Percentiles rank a stretch among this genome's conserved stretches.
Conservation (phyloP, 108 stramenopile species). For the Stephanodiscus triporus region DNA sequence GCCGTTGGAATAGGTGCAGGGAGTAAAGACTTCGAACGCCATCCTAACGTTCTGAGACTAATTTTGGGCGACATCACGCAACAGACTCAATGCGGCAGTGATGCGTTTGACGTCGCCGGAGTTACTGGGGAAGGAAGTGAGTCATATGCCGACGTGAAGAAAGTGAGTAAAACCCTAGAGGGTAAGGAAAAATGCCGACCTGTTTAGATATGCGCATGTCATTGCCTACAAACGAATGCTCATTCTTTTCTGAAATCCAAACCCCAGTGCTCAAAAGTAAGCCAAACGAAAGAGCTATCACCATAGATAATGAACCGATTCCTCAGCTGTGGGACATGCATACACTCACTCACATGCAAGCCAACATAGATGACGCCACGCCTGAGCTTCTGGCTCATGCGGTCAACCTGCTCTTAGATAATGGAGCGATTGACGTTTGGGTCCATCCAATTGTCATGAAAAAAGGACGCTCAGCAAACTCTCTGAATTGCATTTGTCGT, state of each 20-base stretch:
- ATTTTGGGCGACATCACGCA: conserved; percentile 67
- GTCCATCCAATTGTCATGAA: conserved; percentile 92
- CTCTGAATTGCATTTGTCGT: conserved; percentile 80
- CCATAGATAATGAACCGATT: not conserved
- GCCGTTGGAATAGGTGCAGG: conserved; percentile 89
- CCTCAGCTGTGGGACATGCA: conserved; percentile 50
- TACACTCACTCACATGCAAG: conserved; percentile 70
- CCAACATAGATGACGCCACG: conserved; percentile 93
- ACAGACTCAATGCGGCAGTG: not conserved
- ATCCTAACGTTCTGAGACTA: conserved; percentile 90
- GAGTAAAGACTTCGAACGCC: conserved; percentile 88
- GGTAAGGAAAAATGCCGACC: conserved; percentile 17
- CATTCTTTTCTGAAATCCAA: not conserved
- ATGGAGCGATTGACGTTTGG: conserved; percentile 91
- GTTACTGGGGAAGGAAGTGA: not conserved
- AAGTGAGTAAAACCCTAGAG: conserved; percentile 27
- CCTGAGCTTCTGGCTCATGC: conserved; percentile 81
- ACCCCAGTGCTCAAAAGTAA: not conserved
- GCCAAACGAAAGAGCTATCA: not conserved
- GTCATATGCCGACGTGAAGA: conserved; percentile 9
- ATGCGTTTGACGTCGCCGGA: not conserved
- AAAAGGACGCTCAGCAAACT: conserved; percentile 87
- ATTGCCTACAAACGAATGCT: not conserved
- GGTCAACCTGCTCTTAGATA: conserved; percentile 62
- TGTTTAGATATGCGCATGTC: not conserved